These are phyloP conservation scores for Ceratobasidium sp. DNA, from an alignment of 1,284 basidiomycete genomes.

Conservation along the genomic window DNA sequence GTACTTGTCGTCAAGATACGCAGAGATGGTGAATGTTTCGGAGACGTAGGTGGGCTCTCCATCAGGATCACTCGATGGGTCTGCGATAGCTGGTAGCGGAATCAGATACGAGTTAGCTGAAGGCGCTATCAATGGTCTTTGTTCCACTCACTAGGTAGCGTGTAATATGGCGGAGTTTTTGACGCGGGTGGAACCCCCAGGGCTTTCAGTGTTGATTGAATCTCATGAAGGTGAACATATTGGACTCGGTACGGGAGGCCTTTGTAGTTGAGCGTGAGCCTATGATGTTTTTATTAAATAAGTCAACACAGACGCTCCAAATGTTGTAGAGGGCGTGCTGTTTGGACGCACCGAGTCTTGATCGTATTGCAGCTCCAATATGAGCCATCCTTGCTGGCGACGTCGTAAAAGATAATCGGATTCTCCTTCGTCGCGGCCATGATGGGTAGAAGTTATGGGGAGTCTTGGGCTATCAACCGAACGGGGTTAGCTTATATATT, in stretches of 20 bases:
- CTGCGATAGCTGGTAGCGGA: constrained; percentile 25
- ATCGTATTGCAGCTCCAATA: constrained; percentile 18
- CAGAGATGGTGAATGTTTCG: constrained; percentile 44
- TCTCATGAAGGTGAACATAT: not conserved
- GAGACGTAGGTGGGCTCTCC: constrained; percentile 34
- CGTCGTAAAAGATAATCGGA: constrained; percentile 29
- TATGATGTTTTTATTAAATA: not conserved
- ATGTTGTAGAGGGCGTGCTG: not conserved
- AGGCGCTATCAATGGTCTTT: not conserved
- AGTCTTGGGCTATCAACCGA: not conserved
- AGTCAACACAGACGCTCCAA: not conserved
- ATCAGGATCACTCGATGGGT: constrained; percentile 39
- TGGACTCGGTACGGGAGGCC: constrained; percentile 14
- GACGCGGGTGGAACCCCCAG: constrained; percentile 2
- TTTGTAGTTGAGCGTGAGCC: constrained; percentile 32
- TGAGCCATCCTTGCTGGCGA: constrained; percentile 3
- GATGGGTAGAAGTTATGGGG: not conserved
- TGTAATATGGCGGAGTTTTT: constrained; percentile 12
- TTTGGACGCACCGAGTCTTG: constrained; percentile 10
- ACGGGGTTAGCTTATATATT: too few relatives aligned
- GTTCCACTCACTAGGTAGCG: constrained; percentile 12
- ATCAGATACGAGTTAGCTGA: not conserved
- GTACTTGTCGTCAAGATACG: constrained; percentile 32
- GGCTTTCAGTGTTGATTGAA: constrained; percentile 17
- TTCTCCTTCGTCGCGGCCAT: not conserved